A percentile compares a stretch with the other conserved stretches of the same genome.
These are phyloP conservation scores for Fusarium sp. DNA, from an alignment of 2,329 filamentous ascomycete genomes.

Conservation along the genomic window DNA sequence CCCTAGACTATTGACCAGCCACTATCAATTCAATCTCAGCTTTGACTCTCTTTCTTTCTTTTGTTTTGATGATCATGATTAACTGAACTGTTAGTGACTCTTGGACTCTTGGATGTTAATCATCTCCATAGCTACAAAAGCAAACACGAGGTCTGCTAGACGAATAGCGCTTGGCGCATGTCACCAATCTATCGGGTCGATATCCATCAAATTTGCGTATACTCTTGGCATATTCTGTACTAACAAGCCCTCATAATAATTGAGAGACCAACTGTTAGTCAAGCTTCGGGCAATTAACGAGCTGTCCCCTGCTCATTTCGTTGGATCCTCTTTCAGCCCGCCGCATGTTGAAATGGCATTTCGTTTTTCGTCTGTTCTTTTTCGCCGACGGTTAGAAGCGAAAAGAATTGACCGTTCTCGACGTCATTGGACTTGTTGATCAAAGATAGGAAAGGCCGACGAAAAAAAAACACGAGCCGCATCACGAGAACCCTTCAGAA, in stretches of 20 bases:
- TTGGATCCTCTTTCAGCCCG: neutral
- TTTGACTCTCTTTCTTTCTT: neutral
- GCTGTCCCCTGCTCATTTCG: constrained; percentile 10
- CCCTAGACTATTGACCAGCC: neutral
- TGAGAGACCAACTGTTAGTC: neutral
- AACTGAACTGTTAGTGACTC: neutral
- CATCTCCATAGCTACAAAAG: neutral
- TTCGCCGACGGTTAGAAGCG: neutral
- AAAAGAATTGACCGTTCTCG: constrained; percentile 15
- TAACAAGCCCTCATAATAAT: neutral
- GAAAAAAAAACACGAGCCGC: constrained; percentile 22
- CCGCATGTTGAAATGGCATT: constrained; percentile 5
- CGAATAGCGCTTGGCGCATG: constrained; percentile 31
- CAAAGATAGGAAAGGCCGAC: neutral
- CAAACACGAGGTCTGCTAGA: constrained; percentile 30
- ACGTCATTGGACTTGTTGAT: constrained; percentile 7
- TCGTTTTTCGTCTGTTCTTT: neutral
- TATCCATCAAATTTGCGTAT: constrained; percentile 28
- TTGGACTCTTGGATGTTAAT: neutral
- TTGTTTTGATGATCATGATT: neutral
- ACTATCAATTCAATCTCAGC: neutral
- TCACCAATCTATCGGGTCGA: constrained; percentile 12
- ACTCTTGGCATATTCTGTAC: constrained; percentile 16
- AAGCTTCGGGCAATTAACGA: neutral
- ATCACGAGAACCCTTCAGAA: constrained; percentile 28